Percentiles rank a stretch among this genome's conserved stretches.
Evolutionary conservation across 345 rosid species (phyloP).

Genomic region (Eucalyptus pauciflora): DNA sequence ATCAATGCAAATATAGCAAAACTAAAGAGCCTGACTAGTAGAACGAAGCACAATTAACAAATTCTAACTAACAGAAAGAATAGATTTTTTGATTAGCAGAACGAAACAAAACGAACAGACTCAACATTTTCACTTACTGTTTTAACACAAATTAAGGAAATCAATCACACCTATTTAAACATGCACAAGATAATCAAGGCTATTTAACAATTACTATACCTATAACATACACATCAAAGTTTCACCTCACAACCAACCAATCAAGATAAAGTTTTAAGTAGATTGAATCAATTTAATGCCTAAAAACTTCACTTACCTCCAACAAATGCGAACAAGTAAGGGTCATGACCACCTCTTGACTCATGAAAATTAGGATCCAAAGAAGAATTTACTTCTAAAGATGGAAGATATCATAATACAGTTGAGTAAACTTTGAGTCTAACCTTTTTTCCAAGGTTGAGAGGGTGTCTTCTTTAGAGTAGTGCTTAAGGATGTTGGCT

Average conservation of each 20-base stretch:
- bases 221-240: not conserved
- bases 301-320: not conserved
- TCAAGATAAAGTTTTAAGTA: not conserved
- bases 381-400: not conserved
- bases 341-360: not conserved
- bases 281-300: not conserved
- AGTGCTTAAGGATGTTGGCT: not conserved
- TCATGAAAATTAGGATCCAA: not conserved
- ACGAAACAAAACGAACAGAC: no score
- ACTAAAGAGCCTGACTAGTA: no score
- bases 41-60: no score
- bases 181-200: no score
- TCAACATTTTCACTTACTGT: no score
- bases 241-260: not conserved
- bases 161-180: no score
- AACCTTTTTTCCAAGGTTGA: not conserved
- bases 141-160: no score
- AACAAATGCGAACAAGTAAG: not conserved
- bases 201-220: no score
- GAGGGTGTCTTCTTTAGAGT: not conserved
- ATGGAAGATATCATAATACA: not conserved
- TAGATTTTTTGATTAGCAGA: no score
- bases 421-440: not conserved
- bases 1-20: no score
- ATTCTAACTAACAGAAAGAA: no score